Evolutionary conservation across 352 stramenopile species (phyloP), one percentile per base, ranked within the genome.

Genomic region (Peronosclerospora sorghi): DNA sequence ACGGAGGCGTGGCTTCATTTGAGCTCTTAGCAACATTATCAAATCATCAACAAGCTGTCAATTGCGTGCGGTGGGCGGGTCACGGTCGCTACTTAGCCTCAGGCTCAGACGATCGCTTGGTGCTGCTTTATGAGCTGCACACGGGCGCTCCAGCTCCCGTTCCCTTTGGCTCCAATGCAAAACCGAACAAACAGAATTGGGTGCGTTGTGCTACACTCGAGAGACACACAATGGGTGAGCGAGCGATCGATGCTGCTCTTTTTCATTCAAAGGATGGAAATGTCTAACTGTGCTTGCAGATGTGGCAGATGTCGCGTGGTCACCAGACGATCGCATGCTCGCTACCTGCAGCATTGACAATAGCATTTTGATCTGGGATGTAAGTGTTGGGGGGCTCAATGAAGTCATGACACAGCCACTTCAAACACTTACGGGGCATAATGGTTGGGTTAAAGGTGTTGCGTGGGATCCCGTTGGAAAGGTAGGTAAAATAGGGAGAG

Each of bases 301-400:
- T 48, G 81, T 93, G 35, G 72, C 86, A 28, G 81, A 93, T 30
- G 46, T 93, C 5, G 77, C 81, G 15, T 93, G 81, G 81, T 93
- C 81, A 1, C 81, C 81, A 0, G 81, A 93, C 54, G 81, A 93
- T 51, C 75, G 77, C 5, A 86, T 91, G 56, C 53, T 93, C 13
- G 81, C 81, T n/a, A 90, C 77, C 1, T 93, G 81, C 59, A 90
- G 77, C 45, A 90, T 93, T 45, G 81, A 93, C 59, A 93, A 93
- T 48, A 76, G 73, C 23, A 89, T 93, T 48, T 62, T 86, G 35
- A 86, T 93, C 42, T 93, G 81, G 81, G 72, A 84, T 43, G 73
- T 93, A 17, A 68, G 77, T 40, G 54, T 68, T 9, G 52, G 66
- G 1, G 59, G 54, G 19, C 30, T 85, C 15, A 66, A 43, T 23